Evolutionary conservation across 257 asterid species (phyloP).

Genomic region (Anisodus acutangulus): DNA sequence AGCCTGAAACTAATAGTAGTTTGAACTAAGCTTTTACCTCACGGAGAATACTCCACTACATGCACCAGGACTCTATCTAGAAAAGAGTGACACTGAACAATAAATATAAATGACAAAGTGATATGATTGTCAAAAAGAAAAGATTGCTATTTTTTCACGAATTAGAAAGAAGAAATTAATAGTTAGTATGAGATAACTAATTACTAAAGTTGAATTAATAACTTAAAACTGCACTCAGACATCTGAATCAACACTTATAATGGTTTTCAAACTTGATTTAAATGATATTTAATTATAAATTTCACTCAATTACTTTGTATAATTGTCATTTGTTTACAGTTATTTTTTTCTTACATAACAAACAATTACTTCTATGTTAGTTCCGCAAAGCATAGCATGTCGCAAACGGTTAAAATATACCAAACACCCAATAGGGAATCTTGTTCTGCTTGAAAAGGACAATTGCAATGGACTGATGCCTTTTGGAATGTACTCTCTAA

Average conservation of each 20-base stretch:
- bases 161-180: neutral
- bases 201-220: neutral
- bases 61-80: neutral
- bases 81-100: neutral
- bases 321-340: neutral
- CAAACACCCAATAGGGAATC: neutral
- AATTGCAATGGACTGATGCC: neutral
- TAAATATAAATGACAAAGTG: neutral
- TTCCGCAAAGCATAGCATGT: neutral
- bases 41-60: neutral
- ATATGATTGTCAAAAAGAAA: neutral
- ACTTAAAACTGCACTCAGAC: neutral
- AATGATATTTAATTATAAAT: neutral
- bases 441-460: slow-evolving; percentile 6
- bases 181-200: neutral
- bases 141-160: neutral
- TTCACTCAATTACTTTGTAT: neutral
- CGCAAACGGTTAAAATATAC: neutral
- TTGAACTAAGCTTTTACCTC: neutral
- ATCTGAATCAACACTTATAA: neutral
- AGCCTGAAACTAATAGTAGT: neutral
- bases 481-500: neutral
- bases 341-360: neutral
- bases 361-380: neutral
- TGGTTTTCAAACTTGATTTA: neutral